These are phyloP conservation scores for Sporothrix protearum DNA, from an alignment of 2,329 filamentous ascomycete genomes.

Conservation along the genomic window DNA sequence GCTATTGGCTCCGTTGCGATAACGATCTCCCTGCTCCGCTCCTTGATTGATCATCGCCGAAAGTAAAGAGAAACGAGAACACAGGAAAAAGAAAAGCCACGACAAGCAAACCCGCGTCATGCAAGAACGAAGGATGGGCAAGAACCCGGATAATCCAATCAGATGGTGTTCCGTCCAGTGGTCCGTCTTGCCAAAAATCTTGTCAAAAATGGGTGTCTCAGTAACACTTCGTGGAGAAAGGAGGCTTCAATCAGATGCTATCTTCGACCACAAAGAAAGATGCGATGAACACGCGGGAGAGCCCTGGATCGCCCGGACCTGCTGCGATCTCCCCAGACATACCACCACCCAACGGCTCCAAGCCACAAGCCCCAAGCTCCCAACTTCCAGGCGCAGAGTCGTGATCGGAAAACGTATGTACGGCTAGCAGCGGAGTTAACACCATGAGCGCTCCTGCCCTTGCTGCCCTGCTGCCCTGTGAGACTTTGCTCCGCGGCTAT, in stretches of 20 bases:
- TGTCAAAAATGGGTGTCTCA: background rate
- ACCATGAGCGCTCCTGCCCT: background rate
- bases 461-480: too few relatives aligned
- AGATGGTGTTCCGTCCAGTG: background rate
- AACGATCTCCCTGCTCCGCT: background rate
- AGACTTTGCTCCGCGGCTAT: background rate
- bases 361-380: too few relatives aligned
- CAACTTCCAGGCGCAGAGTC: background rate
- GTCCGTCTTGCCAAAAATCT: background rate
- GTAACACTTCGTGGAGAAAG: background rate
- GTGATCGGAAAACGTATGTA: slow-evolving; percentile 10
- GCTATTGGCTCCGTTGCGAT: background rate
- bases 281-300: background rate
- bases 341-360: too few relatives aligned
- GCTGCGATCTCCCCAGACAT: background rate
- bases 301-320: slow-evolving; percentile 3
- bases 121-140: background rate
- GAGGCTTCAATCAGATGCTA: background rate
- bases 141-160: background rate
- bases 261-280: background rate
- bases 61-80: background rate
- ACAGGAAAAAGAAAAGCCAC: too few relatives aligned
- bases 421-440: slow-evolving; percentile 10
- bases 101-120: background rate
- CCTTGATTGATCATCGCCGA: background rate